phyloP scores from a whole-genome alignment of 352 stramenopile species.

The Phytophthora sansomeana region DNA sequence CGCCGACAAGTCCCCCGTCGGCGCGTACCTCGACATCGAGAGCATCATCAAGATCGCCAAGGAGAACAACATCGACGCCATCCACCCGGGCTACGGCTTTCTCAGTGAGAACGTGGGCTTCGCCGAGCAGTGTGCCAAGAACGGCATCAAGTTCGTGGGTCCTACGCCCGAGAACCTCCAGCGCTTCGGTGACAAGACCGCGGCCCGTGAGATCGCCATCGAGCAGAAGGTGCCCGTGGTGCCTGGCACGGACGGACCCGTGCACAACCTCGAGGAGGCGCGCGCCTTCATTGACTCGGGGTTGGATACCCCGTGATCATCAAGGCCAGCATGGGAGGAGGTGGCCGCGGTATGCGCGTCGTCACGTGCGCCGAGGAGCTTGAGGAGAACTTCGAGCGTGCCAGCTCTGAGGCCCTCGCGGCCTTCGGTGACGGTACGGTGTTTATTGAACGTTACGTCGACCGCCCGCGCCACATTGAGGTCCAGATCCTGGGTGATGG shows the following conservation, averaged over 20 bases:
- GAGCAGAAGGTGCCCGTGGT: slow-evolving; percentile 90
- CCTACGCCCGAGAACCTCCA: slow-evolving; percentile 94
- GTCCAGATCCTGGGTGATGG: slow-evolving; percentile 97
- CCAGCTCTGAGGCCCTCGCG: slow-evolving; percentile 86
- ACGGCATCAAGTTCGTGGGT: slow-evolving; percentile 96
- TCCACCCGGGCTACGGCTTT: slow-evolving; percentile 98
- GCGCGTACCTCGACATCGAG: slow-evolving; percentile 96
- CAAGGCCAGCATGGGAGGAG: slow-evolving; percentile 98
- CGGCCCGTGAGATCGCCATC: slow-evolving; percentile 89
- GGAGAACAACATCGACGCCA: slow-evolving; percentile 93
- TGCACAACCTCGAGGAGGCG: slow-evolving; percentile 90
- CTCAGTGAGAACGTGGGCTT: slow-evolving; percentile 97
- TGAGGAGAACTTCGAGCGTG: slow-evolving; percentile 88
- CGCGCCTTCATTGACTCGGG: slow-evolving; percentile 91
- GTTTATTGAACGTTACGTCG: slow-evolving; percentile 97
- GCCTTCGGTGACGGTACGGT: slow-evolving; percentile 96
- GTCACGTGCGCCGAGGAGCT: slow-evolving; percentile 87
- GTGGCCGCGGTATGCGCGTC: slow-evolving; percentile 97
- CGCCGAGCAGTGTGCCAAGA: slow-evolving; percentile 90
- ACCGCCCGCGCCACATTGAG: slow-evolving; percentile 97
- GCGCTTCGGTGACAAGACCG: slow-evolving; percentile 92
- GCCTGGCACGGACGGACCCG: slow-evolving; percentile 90
- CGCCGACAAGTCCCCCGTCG: slow-evolving; percentile 92
- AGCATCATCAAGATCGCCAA: slow-evolving; percentile 94
- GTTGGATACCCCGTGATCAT: slow-evolving; percentile 97